Evolutionary conservation across 257 asterid genomes (phyloP).

Genomic region (Orobanche coerulescens): DNA sequence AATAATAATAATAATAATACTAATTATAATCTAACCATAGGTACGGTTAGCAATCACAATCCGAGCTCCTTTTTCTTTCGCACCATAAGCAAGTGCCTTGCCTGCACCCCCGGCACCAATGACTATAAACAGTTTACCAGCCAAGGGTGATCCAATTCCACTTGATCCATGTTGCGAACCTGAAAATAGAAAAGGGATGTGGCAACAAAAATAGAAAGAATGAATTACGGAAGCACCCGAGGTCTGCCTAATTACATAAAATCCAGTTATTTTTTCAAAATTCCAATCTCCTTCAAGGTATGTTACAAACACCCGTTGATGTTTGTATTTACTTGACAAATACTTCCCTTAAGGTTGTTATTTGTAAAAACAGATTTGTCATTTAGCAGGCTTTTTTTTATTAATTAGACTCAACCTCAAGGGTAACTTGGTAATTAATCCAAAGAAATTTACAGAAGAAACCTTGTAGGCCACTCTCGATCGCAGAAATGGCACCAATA

Average conservation of each 20-base stretch:
- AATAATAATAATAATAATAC: too few relatives aligned
- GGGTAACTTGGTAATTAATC: not conserved
- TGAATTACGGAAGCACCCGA: too few relatives aligned
- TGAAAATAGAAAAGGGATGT: constrained; percentile 21
- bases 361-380: too few relatives aligned
- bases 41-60: constrained; percentile 92
- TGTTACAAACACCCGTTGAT: too few relatives aligned
- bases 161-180: constrained; percentile 29
- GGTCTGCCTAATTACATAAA: too few relatives aligned
- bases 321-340: too few relatives aligned
- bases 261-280: too few relatives aligned
- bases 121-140: constrained; percentile 73
- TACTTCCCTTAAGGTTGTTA: too few relatives aligned
- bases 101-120: constrained; percentile 99
- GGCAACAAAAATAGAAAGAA: not conserved
- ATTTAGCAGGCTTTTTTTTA: too few relatives aligned
- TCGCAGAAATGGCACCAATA: constrained; percentile 87
- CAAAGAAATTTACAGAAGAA: constrained; percentile 10
- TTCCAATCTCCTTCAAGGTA: too few relatives aligned
- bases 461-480: constrained; percentile 86
- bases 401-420: not conserved
- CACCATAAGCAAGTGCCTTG: constrained; percentile 92
- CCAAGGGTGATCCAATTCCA: constrained; percentile 53
- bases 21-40: constrained; percentile 46
- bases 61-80: constrained; percentile 90